A percentile compares a stretch with the other conserved stretches of the same genome.
Evolutionary conservation across 768 basidiomycete species (phyloP).

Genomic region (Leccinum subgranulosum): DNA sequence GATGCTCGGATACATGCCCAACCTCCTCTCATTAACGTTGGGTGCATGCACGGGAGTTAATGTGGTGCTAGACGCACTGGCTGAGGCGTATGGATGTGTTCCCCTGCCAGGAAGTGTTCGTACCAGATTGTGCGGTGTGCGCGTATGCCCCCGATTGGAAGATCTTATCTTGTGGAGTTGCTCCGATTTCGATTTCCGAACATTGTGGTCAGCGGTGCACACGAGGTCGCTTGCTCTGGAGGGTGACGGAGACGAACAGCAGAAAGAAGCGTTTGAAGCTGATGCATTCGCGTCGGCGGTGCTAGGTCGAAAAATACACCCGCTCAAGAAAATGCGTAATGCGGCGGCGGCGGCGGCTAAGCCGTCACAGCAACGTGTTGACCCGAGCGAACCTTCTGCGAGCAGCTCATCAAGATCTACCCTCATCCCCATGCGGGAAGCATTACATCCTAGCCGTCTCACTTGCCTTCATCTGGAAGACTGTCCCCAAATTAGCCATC

Average conservation of each 20-base stretch:
- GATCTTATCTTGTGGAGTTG: conserved; percentile 53
- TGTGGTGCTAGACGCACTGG: conserved; percentile 39
- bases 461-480: conserved; percentile 42
- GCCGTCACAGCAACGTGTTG: conserved; percentile 11
- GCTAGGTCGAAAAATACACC: conserved; percentile 32
- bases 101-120: conserved; percentile 11
- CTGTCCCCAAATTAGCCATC: conserved; percentile 37
- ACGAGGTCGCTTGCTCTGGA: conserved; percentile 27
- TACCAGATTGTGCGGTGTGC: conserved; percentile 35
- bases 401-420: conserved; percentile 28
- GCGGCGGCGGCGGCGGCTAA: neutral
- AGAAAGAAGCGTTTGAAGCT: conserved; percentile 11
- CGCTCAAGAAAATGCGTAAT: conserved; percentile 33
- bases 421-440: conserved; percentile 37
- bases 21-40: conserved; percentile 45
- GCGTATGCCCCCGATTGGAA: conserved; percentile 49
- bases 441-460: conserved; percentile 33
- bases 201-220: conserved; percentile 36
- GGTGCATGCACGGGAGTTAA: conserved; percentile 44
- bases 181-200: conserved; percentile 38
- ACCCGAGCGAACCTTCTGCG: conserved; percentile 10
- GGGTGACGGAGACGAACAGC: conserved; percentile 13
- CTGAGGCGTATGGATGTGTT: conserved; percentile 34
- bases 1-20: conserved; percentile 52
- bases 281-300: conserved; percentile 25